Evolutionary conservation across 192 early-diverging fungal species (phyloP).

Genomic region (Coemansia sp.): DNA sequence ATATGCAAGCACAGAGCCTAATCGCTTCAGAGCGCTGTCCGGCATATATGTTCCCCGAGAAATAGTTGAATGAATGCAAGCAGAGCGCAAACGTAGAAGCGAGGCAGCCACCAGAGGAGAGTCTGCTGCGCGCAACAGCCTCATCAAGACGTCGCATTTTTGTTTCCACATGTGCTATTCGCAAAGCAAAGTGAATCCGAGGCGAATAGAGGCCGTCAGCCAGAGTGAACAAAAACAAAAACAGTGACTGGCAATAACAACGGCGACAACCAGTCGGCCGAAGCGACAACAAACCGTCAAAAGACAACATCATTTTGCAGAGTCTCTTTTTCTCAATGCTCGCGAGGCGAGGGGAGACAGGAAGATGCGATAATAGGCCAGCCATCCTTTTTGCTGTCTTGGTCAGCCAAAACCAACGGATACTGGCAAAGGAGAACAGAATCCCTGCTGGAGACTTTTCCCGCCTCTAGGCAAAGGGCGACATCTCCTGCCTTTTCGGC

Average conservation of each 20-base stretch:
- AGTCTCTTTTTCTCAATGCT: not conserved
- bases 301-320: not conserved
- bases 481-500: not conserved
- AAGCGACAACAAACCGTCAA: not conserved
- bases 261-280: not conserved
- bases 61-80: not conserved
- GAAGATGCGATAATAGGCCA: not conserved
- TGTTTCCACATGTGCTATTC: not conserved
- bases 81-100: not conserved
- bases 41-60: not conserved
- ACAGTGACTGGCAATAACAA: not conserved
- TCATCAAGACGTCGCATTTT: not conserved
- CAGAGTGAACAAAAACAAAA: not conserved
- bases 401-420: not conserved
- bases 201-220: too few relatives aligned
- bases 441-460: too few relatives aligned
- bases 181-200: not conserved
- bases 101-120: conserved; percentile 1
- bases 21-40: conserved; percentile 6
- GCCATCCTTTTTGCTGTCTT: not conserved
- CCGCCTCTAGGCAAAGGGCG: too few relatives aligned
- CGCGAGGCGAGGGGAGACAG: too few relatives aligned
- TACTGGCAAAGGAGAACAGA: not conserved
- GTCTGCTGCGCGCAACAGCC: not conserved
- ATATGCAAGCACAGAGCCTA: conserved; percentile 1